Conservation (phyloP, 176 grass and related monocot species). For the Carex myosuroides region DNA sequence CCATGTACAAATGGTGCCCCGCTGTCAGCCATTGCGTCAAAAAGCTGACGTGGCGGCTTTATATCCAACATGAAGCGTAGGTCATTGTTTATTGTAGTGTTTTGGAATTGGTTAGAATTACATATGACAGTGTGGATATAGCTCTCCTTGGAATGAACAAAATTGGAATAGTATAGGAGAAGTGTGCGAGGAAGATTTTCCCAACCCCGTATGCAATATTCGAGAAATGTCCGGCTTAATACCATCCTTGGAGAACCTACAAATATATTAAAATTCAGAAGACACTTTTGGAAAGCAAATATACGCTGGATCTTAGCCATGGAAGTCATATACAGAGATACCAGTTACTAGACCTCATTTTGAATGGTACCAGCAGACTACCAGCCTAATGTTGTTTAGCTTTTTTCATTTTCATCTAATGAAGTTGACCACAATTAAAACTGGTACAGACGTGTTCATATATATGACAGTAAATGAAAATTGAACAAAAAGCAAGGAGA, state of each 20-base stretch:
- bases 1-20: constrained; percentile 29
- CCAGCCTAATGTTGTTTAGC: background rate
- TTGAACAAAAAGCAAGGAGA: background rate
- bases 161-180: constrained; percentile 32
- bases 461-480: background rate
- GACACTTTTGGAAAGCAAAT: background rate
- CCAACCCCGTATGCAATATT: constrained; percentile 32
- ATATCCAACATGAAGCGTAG: constrained; percentile 21
- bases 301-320: background rate
- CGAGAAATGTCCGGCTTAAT: constrained; percentile 21
- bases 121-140: constrained; percentile 37
- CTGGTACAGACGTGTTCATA: background rate
- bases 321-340: background rate
- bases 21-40: constrained; percentile 19
- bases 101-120: constrained; percentile 33
- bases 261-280: background rate
- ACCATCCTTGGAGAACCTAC: constrained; percentile 37
- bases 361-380: background rate
- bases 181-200: constrained; percentile 32
- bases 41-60: constrained; percentile 17
- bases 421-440: background rate
- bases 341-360: background rate
- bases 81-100: constrained; percentile 31
- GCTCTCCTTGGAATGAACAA: constrained; percentile 17
- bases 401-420: too few species aligned